Evolutionary conservation across 495 filamentous ascomycete genomes (phyloP).

Genomic region (Penicillium mononematosum): DNA sequence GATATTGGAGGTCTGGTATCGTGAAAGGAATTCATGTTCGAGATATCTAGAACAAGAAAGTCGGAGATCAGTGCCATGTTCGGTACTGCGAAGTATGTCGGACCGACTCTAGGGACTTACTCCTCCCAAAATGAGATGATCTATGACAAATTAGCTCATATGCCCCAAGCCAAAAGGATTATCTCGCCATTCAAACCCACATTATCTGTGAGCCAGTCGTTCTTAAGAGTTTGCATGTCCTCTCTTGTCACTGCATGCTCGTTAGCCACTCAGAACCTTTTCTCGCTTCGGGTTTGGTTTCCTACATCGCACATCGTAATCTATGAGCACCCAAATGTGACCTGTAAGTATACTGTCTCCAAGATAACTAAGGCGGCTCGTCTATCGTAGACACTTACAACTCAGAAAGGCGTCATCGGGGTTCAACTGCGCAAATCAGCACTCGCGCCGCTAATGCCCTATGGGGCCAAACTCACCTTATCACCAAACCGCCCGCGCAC

Average conservation of each 20-base stretch:
- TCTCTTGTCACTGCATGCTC: slow-evolving; percentile 64
- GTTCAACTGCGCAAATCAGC: slow-evolving; percentile 47
- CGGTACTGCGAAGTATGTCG: neutral
- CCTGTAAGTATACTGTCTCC: slow-evolving; percentile 15
- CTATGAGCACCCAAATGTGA: slow-evolving; percentile 34
- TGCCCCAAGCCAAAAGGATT: slow-evolving; percentile 8
- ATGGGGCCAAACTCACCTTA: slow-evolving; percentile 31
- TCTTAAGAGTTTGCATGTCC: slow-evolving; percentile 81
- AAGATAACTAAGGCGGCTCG: neutral
- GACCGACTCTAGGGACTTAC: slow-evolving; percentile 49
- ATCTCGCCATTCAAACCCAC: slow-evolving; percentile 49
- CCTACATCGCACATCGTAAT: slow-evolving; percentile 70
- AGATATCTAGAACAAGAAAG: slow-evolving; percentile 61
- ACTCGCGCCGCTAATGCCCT: neutral
- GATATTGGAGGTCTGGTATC: slow-evolving; percentile 77
- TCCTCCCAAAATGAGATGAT: slow-evolving; percentile 97
- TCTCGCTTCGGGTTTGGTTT: neutral
- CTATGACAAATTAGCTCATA: slow-evolving; percentile 29
- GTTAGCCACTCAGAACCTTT: slow-evolving; percentile 15
- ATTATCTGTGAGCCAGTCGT: slow-evolving; percentile 99
- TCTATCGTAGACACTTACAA: slow-evolving; percentile 50
- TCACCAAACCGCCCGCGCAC: slow-evolving; percentile 46
- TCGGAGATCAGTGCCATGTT: slow-evolving; percentile 14
- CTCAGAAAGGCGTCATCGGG: slow-evolving; percentile 73
- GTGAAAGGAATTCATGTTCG: slow-evolving; percentile 78